Conservation (phyloP, 306 rosid species). For the Amphicarpaea edgeworthii region DNA sequence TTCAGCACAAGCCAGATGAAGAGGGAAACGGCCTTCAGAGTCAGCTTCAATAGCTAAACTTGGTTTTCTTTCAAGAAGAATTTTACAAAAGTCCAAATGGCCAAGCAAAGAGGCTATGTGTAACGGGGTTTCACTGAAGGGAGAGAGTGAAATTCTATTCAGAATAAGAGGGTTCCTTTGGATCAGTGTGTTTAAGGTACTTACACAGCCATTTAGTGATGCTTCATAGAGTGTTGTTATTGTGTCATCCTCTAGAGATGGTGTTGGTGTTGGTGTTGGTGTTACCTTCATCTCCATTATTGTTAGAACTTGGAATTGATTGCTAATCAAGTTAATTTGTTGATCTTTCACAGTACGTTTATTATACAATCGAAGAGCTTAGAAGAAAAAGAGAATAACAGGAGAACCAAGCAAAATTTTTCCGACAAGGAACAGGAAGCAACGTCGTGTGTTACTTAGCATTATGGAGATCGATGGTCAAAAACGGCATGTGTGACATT, state of each 20-base stretch:
- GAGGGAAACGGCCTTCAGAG: constrained; percentile 35
- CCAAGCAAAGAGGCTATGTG: constrained; percentile 32
- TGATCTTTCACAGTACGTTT: no score
- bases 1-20: constrained; percentile 40
- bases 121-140: constrained; percentile 39
- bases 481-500: no score
- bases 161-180: constrained; percentile 34
- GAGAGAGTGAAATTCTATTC: constrained; percentile 25
- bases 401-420: no score
- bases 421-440: no score
- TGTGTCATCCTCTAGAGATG: background rate
- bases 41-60: constrained; percentile 8
- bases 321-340: background rate
- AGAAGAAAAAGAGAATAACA: no score
- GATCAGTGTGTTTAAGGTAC: constrained; percentile 20
- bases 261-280: background rate
- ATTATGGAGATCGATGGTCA: no score
- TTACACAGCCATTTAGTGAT: constrained; percentile 4
- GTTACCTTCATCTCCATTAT: background rate
- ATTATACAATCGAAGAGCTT: no score
- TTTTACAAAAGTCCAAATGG: background rate
- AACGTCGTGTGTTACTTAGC: no score
- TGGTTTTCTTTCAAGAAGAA: constrained; percentile 17
- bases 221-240: constrained; percentile 2
- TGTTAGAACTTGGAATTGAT: background rate